Conservation (phyloP, 768 basidiomycete species). For the Naematelia encephala region DNA sequence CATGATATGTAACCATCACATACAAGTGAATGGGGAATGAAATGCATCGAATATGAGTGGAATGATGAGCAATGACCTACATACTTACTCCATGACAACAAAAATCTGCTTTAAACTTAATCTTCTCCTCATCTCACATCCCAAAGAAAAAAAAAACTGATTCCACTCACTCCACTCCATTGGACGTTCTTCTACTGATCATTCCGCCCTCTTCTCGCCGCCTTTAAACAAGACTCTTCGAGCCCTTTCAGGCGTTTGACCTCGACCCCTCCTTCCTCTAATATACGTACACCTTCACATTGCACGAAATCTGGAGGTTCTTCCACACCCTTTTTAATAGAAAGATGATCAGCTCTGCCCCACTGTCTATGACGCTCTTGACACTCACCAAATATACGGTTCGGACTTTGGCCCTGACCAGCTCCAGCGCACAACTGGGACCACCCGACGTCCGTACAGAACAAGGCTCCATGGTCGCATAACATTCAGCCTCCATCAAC, state of each 20-base stretch:
- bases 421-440: constrained; percentile 76
- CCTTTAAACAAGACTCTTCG: constrained; percentile 73
- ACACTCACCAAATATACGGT: constrained; percentile 66
- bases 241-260: constrained; percentile 55
- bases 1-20: no score
- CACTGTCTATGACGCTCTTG: background rate
- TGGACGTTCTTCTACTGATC: background rate
- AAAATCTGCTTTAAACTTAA: background rate
- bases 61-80: background rate
- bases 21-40: background rate
- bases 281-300: constrained; percentile 76
- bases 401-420: constrained; percentile 65
- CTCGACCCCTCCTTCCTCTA: constrained; percentile 47
- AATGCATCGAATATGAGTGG: background rate
- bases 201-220: constrained; percentile 62
- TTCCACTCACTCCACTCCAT: background rate
- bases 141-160: background rate
- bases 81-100: constrained; percentile 8
- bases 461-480: constrained; percentile 96
- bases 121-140: background rate
- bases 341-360: background rate
- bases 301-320: constrained; percentile 93
- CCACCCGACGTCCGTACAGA: constrained; percentile 83
- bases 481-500: constrained; percentile 66
- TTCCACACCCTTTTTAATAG: constrained; percentile 70